Evolutionary conservation across 352 stramenopile genomes (phyloP), one percentile per base, ranked within the genome.

Genomic region (Pythium guiyangense): DNA sequence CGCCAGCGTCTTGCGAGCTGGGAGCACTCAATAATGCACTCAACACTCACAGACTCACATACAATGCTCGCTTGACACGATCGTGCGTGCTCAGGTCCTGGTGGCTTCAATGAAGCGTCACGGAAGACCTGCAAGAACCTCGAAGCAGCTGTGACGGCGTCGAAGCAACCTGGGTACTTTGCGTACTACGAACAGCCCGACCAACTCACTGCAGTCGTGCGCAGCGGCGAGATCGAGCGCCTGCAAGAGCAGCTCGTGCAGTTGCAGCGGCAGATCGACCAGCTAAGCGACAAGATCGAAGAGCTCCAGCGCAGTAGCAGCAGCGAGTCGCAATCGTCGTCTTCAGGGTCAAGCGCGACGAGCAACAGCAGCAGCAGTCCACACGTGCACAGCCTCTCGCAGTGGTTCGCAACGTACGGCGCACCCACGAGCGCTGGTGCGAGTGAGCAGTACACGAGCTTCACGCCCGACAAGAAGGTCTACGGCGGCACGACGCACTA

Each of bases 91-190:
- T 15, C 48, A 89, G 73, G 55, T 35, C 73, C 74, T 18, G 71
- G 70, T 3, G 83, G 83, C 18, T 84, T 92, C 62, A 92, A 90
- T 44, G 83, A 92, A 42, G 59, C 64, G 20, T 89, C 79, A 43
- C 79, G 72, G 31, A 90, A 88, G 64, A 88, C 79, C 27, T 77
- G 76, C 63, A 92, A 92, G 70, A 90, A 92, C 66, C 64, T 92
- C 37, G 78, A 92, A 48, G 83, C 73, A 8, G 83, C 79, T 22
- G 88, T 92, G 63, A 79, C 76, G 11, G 76, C 78, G 2, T 90
- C 78, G 56, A 88, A 90, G 60, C 74, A 64, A 1, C 83, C 83
- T 3, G 83, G 79, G 14, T 90, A 89, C 54, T 90, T 92, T 51
- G 46, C 55, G 4, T 90, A 92, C 62, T 89, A 84, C 34, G 78